Conservation (phyloP, 1,284 basidiomycete genomes). For the Ganoderma lucidum region DNA sequence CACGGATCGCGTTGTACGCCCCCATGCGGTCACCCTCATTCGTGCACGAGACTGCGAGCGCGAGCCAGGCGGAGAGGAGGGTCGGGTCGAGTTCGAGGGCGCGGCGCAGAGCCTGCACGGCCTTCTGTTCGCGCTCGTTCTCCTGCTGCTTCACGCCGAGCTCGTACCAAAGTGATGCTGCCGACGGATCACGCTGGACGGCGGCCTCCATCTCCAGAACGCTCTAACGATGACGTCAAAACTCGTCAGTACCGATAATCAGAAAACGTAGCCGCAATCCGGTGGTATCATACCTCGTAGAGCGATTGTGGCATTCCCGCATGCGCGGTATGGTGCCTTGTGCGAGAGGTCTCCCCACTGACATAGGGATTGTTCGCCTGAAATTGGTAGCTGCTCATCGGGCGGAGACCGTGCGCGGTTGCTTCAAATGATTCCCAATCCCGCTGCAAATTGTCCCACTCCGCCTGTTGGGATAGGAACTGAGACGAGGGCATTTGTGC, state of each 20-base stretch:
- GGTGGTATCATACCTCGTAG: slow-evolving; percentile 61
- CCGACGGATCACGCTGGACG: slow-evolving; percentile 81
- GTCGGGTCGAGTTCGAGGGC: slow-evolving; percentile 85
- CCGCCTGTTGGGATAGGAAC: slow-evolving; percentile 34
- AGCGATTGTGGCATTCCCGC: slow-evolving; percentile 48
- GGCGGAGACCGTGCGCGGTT: slow-evolving; percentile 67
- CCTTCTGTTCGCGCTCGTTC: slow-evolving; percentile 94
- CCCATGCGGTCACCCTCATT: slow-evolving; percentile 86
- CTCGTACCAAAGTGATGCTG: slow-evolving; percentile 87
- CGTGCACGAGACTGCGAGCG: slow-evolving; percentile 90
- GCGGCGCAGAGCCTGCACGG: slow-evolving; percentile 85
- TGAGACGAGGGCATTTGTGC: slow-evolving; percentile 9
- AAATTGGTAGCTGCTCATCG: slow-evolving; percentile 76
- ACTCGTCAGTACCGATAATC: slow-evolving; percentile 4
- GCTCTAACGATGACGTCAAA: slow-evolving; percentile 55
- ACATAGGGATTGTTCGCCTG: slow-evolving; percentile 86
- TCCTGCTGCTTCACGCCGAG: slow-evolving; percentile 98
- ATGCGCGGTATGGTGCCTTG: slow-evolving; percentile 65
- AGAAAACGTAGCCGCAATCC: slow-evolving; percentile 21
- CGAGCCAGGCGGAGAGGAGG: slow-evolving; percentile 87
- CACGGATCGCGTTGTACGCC: slow-evolving; percentile 82
- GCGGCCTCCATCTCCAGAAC: slow-evolving; percentile 91
- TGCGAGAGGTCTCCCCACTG: slow-evolving; percentile 60
- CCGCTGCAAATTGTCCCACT: slow-evolving; percentile 76
- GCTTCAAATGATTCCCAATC: slow-evolving; percentile 89